Evolutionary conservation across 108 stramenopile species (phyloP).

Genomic region (Nitzschia sp.): DNA sequence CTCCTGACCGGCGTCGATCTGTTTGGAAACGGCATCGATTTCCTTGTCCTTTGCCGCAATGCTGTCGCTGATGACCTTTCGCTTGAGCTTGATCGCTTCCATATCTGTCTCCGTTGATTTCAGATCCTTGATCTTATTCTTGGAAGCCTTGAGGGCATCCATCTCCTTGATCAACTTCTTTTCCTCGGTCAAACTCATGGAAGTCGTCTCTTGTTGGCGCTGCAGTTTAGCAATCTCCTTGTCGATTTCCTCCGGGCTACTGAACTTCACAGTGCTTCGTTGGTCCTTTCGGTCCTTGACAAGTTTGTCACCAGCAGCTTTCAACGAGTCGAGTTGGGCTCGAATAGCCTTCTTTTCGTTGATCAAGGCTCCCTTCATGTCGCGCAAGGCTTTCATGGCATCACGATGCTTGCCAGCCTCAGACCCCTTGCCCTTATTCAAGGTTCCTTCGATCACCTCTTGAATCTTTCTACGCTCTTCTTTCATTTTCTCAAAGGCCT

Average conservation of each 20-base stretch:
- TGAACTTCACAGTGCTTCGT: conserved; percentile 69
- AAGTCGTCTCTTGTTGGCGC: conserved; percentile 86
- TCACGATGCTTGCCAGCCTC: conserved; percentile 53
- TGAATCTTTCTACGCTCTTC: conserved; percentile 54
- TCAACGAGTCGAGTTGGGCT: conserved; percentile 68
- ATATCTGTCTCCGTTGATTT: conserved; percentile 69
- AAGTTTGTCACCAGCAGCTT: conserved; percentile 59
- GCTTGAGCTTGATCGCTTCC: conserved; percentile 63
- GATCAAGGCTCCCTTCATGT: conserved; percentile 72
- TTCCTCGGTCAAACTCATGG: conserved; percentile 93
- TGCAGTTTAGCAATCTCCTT: conserved; percentile 81
- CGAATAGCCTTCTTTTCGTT: conserved; percentile 79
- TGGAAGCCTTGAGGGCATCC: conserved; percentile 69
- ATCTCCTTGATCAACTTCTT: conserved; percentile 97
- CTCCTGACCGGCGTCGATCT: conserved; percentile 66
- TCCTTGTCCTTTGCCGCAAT: conserved; percentile 85
- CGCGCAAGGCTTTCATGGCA: conserved; percentile 53
- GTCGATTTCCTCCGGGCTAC: conserved; percentile 83
- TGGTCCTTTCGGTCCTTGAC: conserved; percentile 67
- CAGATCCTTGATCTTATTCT: conserved; percentile 69
- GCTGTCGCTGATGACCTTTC: conserved; percentile 55
- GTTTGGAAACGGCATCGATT: conserved; percentile 76
- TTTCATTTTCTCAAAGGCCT: conserved; percentile 60
- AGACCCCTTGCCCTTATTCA: conserved; percentile 46
- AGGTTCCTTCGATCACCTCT: conserved; percentile 58